Conservation (phyloP, 441 rosid species). For the Erysimum cheiri region DNA sequence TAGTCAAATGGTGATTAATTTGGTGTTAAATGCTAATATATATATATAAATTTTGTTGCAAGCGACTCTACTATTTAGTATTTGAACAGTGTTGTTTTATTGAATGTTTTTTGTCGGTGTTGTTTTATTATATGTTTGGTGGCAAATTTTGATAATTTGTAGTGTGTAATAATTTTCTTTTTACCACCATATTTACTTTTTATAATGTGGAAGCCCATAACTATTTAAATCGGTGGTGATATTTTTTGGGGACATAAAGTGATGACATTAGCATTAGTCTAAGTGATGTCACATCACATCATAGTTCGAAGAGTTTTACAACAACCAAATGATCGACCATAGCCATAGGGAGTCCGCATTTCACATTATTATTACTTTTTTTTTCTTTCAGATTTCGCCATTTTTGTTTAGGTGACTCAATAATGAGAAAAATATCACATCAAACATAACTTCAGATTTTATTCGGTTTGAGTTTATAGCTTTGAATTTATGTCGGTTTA, state of each 20-base stretch:
- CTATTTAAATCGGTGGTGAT: not conserved
- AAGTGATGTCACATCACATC: constrained; percentile 33
- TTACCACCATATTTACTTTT: not conserved
- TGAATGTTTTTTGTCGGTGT: too few species aligned
- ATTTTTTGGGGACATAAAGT: constrained; percentile 7
- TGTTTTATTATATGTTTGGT: too few species aligned
- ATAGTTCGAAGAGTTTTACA: constrained; percentile 1
- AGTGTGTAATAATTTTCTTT: too few species aligned
- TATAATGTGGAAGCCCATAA: constrained; percentile 15
- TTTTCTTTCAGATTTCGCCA: not conserved
- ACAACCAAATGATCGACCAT: not conserved
- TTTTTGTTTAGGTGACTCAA: not conserved
- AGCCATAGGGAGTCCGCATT: not conserved
- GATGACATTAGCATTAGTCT: constrained; percentile 34
- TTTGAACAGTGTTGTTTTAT: too few species aligned
- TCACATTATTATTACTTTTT: not conserved
- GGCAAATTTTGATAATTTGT: too few species aligned
- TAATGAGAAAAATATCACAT: not conserved
- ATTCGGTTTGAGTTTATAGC: not conserved
- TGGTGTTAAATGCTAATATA: too few species aligned
- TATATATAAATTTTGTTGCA: too few species aligned
- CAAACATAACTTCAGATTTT: not conserved
- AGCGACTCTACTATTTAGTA: too few species aligned
- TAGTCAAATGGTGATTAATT: too few species aligned
- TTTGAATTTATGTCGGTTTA: not conserved